These are phyloP conservation scores for Spathaspora passalidarum DNA, from an alignment of 805 yeast genomes.

Conservation along the genomic window DNA sequence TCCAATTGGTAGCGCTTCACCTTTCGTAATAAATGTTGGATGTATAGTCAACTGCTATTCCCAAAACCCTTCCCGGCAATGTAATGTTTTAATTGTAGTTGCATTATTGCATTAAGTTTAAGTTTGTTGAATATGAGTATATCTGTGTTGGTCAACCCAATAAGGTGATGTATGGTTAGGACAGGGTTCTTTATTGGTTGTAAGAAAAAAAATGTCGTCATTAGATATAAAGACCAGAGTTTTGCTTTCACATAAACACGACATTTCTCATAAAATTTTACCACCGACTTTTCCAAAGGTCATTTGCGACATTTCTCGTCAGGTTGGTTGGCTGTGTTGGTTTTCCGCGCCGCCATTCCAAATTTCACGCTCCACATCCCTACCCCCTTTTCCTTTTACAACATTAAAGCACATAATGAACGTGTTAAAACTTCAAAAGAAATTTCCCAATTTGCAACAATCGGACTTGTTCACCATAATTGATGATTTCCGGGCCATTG, in stretches of 20 bases:
- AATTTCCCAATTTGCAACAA: conserved; percentile 82
- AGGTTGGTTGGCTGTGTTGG: too few relatives aligned
- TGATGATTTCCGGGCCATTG: conserved; percentile 82
- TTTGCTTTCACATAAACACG: too few relatives aligned
- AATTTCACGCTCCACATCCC: neutral
- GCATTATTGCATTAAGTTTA: conserved; percentile 12
- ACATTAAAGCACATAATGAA: conserved; percentile 38
- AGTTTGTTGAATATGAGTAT: conserved; percentile 30
- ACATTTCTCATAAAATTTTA: too few relatives aligned
- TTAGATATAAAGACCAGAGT: too few relatives aligned
- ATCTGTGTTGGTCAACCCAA: conserved; percentile 13
- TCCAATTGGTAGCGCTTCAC: conserved; percentile 75
- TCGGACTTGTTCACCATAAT: conserved; percentile 82
- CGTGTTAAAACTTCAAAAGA: conserved; percentile 54
- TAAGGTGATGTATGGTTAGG: conserved; percentile 29
- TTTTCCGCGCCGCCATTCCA: neutral
- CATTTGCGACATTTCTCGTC: too few relatives aligned
- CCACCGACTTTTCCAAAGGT: too few relatives aligned
- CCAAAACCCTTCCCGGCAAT: conserved; percentile 15
- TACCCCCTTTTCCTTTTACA: too few relatives aligned
- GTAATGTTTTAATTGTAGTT: conserved; percentile 8
- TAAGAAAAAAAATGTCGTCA: too few relatives aligned
- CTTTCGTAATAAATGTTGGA: conserved; percentile 59
- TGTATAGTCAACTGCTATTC: conserved; percentile 27
- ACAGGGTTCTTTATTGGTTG: conserved; percentile 14